Base-by-base conservation (phyloP, 2,329 filamentous ascomycete species). In the Colletotrichum siamense region DNA sequence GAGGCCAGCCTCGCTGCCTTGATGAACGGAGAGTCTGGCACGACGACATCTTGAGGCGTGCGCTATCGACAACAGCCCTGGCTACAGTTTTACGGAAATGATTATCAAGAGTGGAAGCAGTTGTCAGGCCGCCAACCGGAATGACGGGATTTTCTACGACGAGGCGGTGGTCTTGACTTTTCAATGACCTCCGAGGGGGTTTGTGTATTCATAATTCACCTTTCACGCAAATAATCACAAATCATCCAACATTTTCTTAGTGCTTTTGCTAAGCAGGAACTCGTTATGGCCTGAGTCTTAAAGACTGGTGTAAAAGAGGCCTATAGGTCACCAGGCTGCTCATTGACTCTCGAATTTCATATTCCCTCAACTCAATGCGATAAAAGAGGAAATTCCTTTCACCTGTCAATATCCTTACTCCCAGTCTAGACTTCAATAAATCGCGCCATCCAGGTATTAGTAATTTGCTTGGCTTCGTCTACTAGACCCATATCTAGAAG, bases 361-460 rank as follows among this genome's bases (percentile, higher is more conserved):
- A n/a, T 39, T 3, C 44, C n/a, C 44, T 49, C 44, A 7, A 0
- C 4, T 49, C 3, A 4, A 22, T 49, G 2, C 0, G n/a, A 49
- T 13, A 22, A 3, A 22, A n/a, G 44, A 22, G 18, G 1, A 49
- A 22, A 7, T 4, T 49, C n/a, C n/a, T 22, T 49, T 7, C 3
- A 49, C n/a, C n/a, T n/a, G 1, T 49, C 9, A 7, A n/a, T 13
- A 49, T 1, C 1, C 2, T 12, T 49, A n/a, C 18, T 1, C 2
- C n/a, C 6, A 12, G 6, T 49, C 26, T 34, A 77, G 5, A 77
- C 57, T 6, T 70, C 79, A 12, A 83, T 91, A 89, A 90, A 92
- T 63, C 90, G 85, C 3, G 89, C 90, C 91, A 92, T 92, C 91
- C 91, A 92, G 5, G 86, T 87, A n/a, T 89, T 81, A 1, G 88